These are phyloP conservation scores for Ganoderma multipileum DNA, from an alignment of 1,284 basidiomycete species.

Conservation along the genomic window DNA sequence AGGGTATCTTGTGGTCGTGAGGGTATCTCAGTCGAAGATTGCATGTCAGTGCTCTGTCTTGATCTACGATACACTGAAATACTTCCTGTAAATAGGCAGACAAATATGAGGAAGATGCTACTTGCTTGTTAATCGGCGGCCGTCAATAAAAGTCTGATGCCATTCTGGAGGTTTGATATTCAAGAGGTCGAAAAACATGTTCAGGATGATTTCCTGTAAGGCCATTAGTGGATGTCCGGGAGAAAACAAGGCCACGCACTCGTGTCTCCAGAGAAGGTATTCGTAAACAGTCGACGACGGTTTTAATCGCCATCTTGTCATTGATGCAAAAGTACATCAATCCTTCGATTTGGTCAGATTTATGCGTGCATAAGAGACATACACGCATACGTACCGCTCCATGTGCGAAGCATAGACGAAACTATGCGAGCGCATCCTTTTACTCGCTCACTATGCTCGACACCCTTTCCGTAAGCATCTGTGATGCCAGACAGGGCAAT, in stretches of 20 bases:
- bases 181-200: conserved; percentile 94
- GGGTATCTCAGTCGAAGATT: conserved; percentile 33
- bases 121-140: conserved; percentile 85
- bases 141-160: conserved; percentile 91
- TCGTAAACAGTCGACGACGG: conserved; percentile 85
- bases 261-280: conserved; percentile 89
- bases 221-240: background rate
- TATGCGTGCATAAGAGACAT: background rate
- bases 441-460: conserved; percentile 81
- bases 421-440: conserved; percentile 81
- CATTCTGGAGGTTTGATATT: conserved; percentile 91
- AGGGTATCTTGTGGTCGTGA: conserved; percentile 67
- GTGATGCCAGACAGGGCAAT: conserved; percentile 88
- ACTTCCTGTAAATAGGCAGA: background rate
- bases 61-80: conserved; percentile 73
- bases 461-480: conserved; percentile 87
- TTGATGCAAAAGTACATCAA: conserved; percentile 95
- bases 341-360: conserved; percentile 52
- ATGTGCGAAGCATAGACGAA: conserved; percentile 86
- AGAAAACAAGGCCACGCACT: conserved; percentile 51
- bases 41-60: conserved; percentile 48
- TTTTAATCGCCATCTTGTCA: conserved; percentile 84
- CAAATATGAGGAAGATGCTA: conserved; percentile 8
- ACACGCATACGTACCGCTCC: conserved; percentile 78
- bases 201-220: conserved; percentile 84